Evolutionary conservation across 2,329 filamentous ascomycete species (phyloP), one percentile per base, ranked within the genome.

Genomic region (Colletotrichum eremochloae): DNA sequence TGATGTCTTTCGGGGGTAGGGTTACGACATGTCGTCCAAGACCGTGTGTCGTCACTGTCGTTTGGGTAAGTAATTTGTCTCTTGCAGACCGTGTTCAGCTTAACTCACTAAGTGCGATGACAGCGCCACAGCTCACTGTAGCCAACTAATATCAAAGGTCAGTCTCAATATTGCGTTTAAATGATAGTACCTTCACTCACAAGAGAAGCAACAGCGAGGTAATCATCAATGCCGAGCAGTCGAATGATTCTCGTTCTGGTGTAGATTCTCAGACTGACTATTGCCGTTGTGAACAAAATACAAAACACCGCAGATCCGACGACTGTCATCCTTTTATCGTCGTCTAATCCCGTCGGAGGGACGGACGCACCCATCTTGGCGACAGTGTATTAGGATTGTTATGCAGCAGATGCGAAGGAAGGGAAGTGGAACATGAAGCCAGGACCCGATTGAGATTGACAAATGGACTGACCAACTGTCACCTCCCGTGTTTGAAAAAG

Each of bases 161-260:
- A 53, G 48, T 29, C 14, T 31, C 24, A 11, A 42, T 1, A 3
- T 53, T 31, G 1, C 6, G 24, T 12, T 9, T 7, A 15, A 9
- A 29, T n/a, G 14, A 24, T 5, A 29, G 15, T 24, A 53, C 15
- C 42, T 20, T 40, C 12, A 74, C 74, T 64, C 53, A 80, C 78
- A 55, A 78, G 48, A 8, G 76, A 75, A 14, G 71, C 24, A n/a
- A 78, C 74, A 4, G 77, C 77, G 20, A 76, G 70, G 48, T 67
- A 72, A 57, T 79, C 78, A 55, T 80, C 77, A 12, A 75, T 57
- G 18, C 79, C 79, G 29, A 78, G 68, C 33, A 75, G 71, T 29
- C 75, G 63, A 20, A 79, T 74, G 38, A 79, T 71, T 18, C 75
- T 72, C 8, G 73, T 75, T 42, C 79, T 68, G 29, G 76, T 78